A percentile compares a stretch with the other conserved stretches of the same genome.
phyloP scores from a whole-genome alignment of 2,329 filamentous ascomycete genomes.

The Escovopsis weberi region DNA sequence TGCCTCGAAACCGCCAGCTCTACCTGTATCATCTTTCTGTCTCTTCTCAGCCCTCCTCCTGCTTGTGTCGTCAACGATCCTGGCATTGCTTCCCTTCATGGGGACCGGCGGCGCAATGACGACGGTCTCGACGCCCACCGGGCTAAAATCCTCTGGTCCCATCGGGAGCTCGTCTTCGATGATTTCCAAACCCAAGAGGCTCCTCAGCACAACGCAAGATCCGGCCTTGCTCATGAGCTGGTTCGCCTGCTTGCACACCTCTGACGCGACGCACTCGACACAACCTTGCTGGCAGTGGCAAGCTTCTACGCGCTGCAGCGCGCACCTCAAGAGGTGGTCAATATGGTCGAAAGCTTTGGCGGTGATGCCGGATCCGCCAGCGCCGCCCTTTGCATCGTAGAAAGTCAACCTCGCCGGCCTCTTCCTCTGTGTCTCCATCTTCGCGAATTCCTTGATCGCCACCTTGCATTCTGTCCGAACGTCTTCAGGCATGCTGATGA shows the following conservation, averaged over 20 bases:
- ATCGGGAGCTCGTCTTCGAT: conserved; percentile 76
- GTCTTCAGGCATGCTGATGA: conserved; percentile 79
- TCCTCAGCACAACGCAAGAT: conserved; percentile 65
- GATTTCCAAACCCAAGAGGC: conserved; percentile 59
- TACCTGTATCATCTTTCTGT: neutral
- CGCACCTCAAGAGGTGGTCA: conserved; percentile 61
- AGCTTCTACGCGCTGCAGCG: conserved; percentile 57
- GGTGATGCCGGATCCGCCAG: conserved; percentile 70
- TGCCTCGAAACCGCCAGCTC: conserved; percentile 15
- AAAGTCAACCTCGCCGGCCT: conserved; percentile 81
- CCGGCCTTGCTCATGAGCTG: conserved; percentile 90
- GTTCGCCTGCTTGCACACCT: conserved; percentile 73
- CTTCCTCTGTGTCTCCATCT: conserved; percentile 54
- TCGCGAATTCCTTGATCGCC: conserved; percentile 73
- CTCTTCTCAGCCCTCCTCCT: conserved; percentile 8
- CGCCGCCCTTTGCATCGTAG: conserved; percentile 86
- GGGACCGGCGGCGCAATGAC: neutral
- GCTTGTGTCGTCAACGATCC: conserved; percentile 6
- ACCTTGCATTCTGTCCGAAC: conserved; percentile 92
- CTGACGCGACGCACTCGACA: conserved; percentile 76
- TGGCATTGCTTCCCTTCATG: conserved; percentile 6
- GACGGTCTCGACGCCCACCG: conserved; percentile 60
- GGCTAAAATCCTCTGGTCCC: conserved; percentile 59
- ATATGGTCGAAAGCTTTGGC: conserved; percentile 91
- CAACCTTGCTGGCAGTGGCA: conserved; percentile 73